A percentile compares a stretch with the other conserved stretches of the same genome.
Conservation (phyloP, 192 early-diverging fungal species). For the Coemansia sp. region DNA sequence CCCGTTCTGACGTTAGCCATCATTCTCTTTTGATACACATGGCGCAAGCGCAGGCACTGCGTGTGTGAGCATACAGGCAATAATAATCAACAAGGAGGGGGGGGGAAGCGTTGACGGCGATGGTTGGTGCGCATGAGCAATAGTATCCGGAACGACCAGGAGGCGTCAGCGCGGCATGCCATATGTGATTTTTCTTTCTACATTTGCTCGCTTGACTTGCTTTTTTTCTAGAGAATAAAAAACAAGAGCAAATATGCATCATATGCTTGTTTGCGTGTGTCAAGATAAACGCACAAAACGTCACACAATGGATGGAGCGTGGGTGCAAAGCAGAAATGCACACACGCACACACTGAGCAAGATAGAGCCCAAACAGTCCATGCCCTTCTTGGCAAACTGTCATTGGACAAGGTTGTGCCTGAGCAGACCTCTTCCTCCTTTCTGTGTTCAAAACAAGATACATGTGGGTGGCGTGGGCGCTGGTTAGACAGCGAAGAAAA, state of each 20-base stretch:
- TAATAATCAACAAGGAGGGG: background rate
- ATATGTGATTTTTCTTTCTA: background rate
- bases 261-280: background rate
- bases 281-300: conserved; percentile 3
- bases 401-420: background rate
- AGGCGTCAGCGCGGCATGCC: background rate
- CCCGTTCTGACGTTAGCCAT: background rate
- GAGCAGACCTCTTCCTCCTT: too few relatives aligned
- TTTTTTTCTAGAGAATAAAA: background rate
- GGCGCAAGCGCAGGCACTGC: background rate
- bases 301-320: background rate
- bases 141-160: background rate
- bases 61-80: background rate
- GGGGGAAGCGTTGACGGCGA: background rate
- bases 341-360: background rate
- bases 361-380: background rate
- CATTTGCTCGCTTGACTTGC: background rate
- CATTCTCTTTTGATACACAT: background rate
- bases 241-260: background rate
- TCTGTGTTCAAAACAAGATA: background rate
- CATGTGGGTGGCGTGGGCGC: conserved; percentile 4
- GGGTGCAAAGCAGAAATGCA: conserved; percentile 2
- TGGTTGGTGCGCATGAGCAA: background rate
- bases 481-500: background rate
- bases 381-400: background rate